Base-by-base conservation (phyloP, 208 protist species). In the Leishmania braziliensis region DNA sequence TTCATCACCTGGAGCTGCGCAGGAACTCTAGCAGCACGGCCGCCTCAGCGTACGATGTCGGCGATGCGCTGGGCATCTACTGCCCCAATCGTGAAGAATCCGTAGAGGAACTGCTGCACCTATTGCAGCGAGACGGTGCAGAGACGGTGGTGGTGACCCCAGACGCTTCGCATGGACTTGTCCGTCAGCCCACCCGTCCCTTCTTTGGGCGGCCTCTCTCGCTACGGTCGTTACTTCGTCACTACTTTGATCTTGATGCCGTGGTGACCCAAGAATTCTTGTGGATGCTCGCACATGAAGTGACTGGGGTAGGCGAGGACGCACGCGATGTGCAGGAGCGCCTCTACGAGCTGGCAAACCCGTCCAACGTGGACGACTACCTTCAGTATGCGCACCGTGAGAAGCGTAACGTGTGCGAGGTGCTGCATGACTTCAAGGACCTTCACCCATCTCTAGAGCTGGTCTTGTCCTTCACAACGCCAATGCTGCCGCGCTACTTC, bases 371-470 rank as follows among this genome's bases (percentile, higher is more conserved):
- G 36, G 88, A 91, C 80, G 93, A 95, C 43, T 98, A 93, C 79
- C 87, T 97, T 53, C 79, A 83, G 50, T 98, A 98, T 80, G 87
- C 88, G 33, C 85, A 97, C 80, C 90, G 93, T 36, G 95, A 98
- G 84, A 98, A 98, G 84, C 89, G 95, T 53, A 98, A 95, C 82
- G 81, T 95, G 23, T 90, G 91, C 48, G 95, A 98, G 84, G 93
- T 98, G n/a, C 85, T 98, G 46, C 82, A 86, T 63, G 95, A 98
- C 86, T 98, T 96, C 79, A 81, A 80, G 36, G 54, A 80, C 18
- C 73, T 95, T 63, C 85, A 79, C 10, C 90, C 90, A 10, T 86
- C 89, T 36, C 88, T 98, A 63, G 88, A 84, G 33, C 26, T 87
- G 39, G 58, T 98, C 20, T 85, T 98, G 5, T 92, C 85, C 75